These are phyloP conservation scores for Deinandra increscens DNA, from an alignment of 129 eudicot genomes.

Conservation along the genomic window DNA sequence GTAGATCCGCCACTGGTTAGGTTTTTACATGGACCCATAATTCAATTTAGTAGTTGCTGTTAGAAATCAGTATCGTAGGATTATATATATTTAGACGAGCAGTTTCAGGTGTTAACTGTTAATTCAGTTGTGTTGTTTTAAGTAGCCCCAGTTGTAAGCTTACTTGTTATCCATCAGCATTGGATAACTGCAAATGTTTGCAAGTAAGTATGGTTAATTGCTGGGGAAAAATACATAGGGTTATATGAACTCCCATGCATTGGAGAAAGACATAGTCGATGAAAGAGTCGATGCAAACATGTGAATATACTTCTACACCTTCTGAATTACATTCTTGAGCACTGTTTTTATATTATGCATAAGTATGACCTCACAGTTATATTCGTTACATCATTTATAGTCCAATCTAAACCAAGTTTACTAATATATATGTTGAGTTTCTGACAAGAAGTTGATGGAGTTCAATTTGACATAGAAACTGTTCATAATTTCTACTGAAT, in stretches of 20 bases:
- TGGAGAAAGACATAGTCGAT: neutral
- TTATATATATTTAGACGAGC: conserved; percentile 2
- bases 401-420: neutral
- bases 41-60: neutral
- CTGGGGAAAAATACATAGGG: neutral
- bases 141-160: neutral
- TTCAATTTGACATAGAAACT: conserved; percentile 2
- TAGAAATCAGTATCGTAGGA: neutral
- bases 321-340: neutral
- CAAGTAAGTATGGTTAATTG: neutral
- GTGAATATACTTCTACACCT: neutral
- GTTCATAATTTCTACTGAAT: neutral
- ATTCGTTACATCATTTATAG: neutral
- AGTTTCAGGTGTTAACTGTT: neutral
- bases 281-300: conserved; percentile 8
- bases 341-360: neutral
- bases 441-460: neutral
- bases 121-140: conserved; percentile 3
- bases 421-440: neutral
- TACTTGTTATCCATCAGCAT: neutral
- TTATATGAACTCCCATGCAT: neutral
- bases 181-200: neutral
- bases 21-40: neutral
- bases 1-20: no score
- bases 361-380: conserved; percentile 8